Evolutionary conservation across 116 monocot species (phyloP), one percentile per base, ranked within the genome.

Genomic region (Posidonia oceanica): DNA sequence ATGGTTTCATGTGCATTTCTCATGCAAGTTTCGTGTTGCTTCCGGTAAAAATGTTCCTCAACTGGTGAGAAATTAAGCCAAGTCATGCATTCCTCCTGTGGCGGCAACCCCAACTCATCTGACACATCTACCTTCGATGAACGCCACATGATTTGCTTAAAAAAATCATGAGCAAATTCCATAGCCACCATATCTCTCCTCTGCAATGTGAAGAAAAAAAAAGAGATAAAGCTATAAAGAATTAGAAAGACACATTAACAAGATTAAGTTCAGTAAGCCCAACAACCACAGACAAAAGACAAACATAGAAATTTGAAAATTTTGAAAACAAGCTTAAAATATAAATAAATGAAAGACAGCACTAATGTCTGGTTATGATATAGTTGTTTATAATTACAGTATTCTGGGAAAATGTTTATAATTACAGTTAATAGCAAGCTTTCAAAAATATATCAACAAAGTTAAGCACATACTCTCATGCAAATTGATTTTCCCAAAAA

Each of bases 21-120:
- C 70, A 87, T 72, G 64, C 93, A 93, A 48, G 84, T 85, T 75
- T 90, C 83, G 76, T 98, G 97, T 73, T 98, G 97, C 70, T 90
- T 98, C 69, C 84, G 85, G 64, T 98, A 98, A 72, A 98, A 98
- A 86, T 98, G 90, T 75, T 92, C 97, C 81, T 98, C 97, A 73
- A 93, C 69, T 70, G 93, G 77, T 21, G 93, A 98, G 64, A 98
- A 86, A 63, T 67, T 82, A 5, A 98, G 93, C 89, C 92, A 93
- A 14, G 79, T 75, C 37, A 86, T 53, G 73, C 75, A 77, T 66
- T 90, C 90, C 67, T 92, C 90, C 69, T 98, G 97, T 67, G 90
- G 84, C 2, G 93, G 97, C 71, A 98, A 75, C 67, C 87, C 78
- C 69, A 98, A 79, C 60, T 98, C 97, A 7, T 90, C 87, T 11